Evolutionary conservation across 2,329 filamentous ascomycete genomes (phyloP).

Genomic region (Pseudocercospora macadamiae): DNA sequence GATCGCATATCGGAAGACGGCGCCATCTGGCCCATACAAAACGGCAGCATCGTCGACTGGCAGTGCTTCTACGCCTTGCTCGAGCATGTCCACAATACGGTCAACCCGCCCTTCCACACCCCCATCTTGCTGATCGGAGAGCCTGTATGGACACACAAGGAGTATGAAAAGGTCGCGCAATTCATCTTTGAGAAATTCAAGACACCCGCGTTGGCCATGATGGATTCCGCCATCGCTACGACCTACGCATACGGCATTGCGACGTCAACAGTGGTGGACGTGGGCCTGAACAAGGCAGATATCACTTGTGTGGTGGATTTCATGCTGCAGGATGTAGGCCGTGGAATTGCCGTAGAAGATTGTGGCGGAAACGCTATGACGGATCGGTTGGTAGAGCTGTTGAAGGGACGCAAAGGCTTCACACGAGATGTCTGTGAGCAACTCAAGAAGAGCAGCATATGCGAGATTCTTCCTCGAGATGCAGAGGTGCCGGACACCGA

Average conservation of each 20-base stretch:
- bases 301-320: constrained; percentile 89
- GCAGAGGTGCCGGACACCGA: constrained; percentile 56
- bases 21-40: constrained; percentile 81
- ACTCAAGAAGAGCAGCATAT: constrained; percentile 65
- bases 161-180: constrained; percentile 84
- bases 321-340: constrained; percentile 68
- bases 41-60: constrained; percentile 87
- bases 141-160: constrained; percentile 85
- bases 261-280: constrained; percentile 84
- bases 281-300: constrained; percentile 90
- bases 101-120: constrained; percentile 91
- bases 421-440: constrained; percentile 67
- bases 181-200: constrained; percentile 98
- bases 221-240: constrained; percentile 85
- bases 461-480: constrained; percentile 62
- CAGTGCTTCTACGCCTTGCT: constrained; percentile 90
- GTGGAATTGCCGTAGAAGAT: constrained; percentile 62
- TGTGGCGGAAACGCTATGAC: constrained; percentile 92
- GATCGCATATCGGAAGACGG: constrained; percentile 85
- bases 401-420: constrained; percentile 60
- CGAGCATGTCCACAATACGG: constrained; percentile 84
- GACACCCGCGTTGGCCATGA: constrained; percentile 85
- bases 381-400: constrained; percentile 66
- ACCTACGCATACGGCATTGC: constrained; percentile 78
- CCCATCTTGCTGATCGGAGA: constrained; percentile 89